phyloP scores from a whole-genome alignment of 176 grass and related monocot species.

The Chrysopogon serrulatus region DNA sequence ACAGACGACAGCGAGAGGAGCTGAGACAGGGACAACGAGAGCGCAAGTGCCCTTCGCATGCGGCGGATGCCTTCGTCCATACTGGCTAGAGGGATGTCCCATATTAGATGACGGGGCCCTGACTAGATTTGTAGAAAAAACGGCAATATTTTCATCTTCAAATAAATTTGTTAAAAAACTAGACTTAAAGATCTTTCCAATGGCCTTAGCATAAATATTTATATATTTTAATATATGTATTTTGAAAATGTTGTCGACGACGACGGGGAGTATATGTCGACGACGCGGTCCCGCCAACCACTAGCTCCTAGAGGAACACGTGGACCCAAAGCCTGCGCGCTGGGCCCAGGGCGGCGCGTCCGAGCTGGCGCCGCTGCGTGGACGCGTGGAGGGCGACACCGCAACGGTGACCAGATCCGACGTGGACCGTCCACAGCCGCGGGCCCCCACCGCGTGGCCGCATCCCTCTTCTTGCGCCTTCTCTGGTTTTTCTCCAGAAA shows the following conservation, averaged over 20 bases:
- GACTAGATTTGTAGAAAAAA: no score
- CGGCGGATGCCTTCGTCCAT: neutral
- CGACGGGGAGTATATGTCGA: no score
- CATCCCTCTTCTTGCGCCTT: no score
- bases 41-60: neutral
- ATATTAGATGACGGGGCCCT: no score
- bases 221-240: no score
- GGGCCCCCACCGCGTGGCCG: neutral
- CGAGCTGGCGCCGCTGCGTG: constrained; percentile 21
- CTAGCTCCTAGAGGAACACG: neutral
- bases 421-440: neutral
- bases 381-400: neutral
- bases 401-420: neutral
- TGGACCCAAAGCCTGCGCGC: neutral
- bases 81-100: no score
- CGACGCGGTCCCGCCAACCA: neutral
- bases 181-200: no score
- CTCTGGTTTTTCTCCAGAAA: neutral
- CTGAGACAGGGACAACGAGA: neutral
- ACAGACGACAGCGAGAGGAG: neutral
- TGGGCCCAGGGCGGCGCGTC: neutral
- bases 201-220: no score
- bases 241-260: no score
- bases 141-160: no score
- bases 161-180: no score